These are phyloP conservation scores for Rosa chinensis DNA, from an alignment of 306 rosid genomes.

Conservation along the genomic window DNA sequence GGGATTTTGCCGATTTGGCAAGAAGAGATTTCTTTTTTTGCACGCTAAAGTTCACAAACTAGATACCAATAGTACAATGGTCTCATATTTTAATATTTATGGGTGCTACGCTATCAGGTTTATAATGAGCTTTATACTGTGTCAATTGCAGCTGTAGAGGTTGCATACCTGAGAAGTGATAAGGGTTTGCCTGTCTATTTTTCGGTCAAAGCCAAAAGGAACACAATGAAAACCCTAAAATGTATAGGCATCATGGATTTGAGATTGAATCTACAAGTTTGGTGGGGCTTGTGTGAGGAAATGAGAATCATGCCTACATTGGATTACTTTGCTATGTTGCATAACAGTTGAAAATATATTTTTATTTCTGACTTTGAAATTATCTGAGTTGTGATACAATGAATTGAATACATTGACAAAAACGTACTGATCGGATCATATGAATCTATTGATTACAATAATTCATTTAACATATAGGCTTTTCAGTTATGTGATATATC, in stretches of 20 bases:
- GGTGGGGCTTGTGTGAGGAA: slow-evolving; percentile 11
- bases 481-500: too few relatives aligned
- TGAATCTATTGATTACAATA: too few relatives aligned
- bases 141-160: slow-evolving; percentile 6
- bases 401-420: too few relatives aligned
- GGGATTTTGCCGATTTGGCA: not conserved
- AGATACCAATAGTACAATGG: not conserved
- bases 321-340: not conserved
- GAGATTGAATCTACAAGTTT: slow-evolving; percentile 4
- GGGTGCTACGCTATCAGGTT: slow-evolving; percentile 8
- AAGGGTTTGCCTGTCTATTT: slow-evolving; percentile 28
- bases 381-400: not conserved
- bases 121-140: not conserved
- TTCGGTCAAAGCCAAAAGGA: slow-evolving; percentile 21
- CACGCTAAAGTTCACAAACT: slow-evolving; percentile 39
- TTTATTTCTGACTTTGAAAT: too few relatives aligned
- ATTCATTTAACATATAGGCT: too few relatives aligned
- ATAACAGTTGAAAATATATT: too few relatives aligned
- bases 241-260: not conserved
- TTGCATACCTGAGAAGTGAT: slow-evolving; percentile 28
- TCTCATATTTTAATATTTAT: not conserved
- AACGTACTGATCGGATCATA: too few relatives aligned
- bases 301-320: not conserved
- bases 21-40: slow-evolving; percentile 17
- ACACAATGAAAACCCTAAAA: slow-evolving; percentile 10